Evolutionary conservation across 2,329 filamentous ascomycete genomes (phyloP).

Genomic region (Diaporthe destruens): DNA sequence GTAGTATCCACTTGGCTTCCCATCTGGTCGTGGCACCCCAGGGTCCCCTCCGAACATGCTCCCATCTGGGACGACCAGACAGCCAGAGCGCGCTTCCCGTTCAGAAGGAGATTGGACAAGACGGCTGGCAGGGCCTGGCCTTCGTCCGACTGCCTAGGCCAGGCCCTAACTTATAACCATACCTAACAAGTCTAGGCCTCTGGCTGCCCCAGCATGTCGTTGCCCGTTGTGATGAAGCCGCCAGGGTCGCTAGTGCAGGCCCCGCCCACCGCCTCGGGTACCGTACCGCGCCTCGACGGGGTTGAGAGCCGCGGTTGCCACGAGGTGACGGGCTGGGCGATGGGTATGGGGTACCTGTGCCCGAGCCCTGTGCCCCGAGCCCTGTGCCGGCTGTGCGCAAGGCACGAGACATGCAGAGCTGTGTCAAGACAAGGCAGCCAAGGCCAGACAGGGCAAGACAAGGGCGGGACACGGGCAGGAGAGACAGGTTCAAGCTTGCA

Average conservation of each 20-base stretch:
- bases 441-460: neutral
- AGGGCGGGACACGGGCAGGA: neutral
- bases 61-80: slow-evolving; percentile 24
- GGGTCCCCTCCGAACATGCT: neutral
- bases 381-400: neutral
- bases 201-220: neutral
- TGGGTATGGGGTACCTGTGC: neutral
- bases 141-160: slow-evolving; percentile 5
- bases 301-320: neutral
- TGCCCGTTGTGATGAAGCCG: slow-evolving; percentile 31
- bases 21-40: neutral
- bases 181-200: slow-evolving; percentile 17
- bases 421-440: neutral
- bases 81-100: neutral
- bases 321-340: slow-evolving; percentile 4
- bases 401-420: slow-evolving; percentile 6
- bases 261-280: slow-evolving; percentile 14
- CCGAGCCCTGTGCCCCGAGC: neutral
- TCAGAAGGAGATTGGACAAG: slow-evolving; percentile 18
- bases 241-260: slow-evolving; percentile 17
- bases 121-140: slow-evolving; percentile 28
- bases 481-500: slow-evolving; percentile 22
- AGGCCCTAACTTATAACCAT: too few species aligned
- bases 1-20: slow-evolving; percentile 4
- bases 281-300: slow-evolving; percentile 14